These are phyloP conservation scores for Xylaria digitata DNA, from an alignment of 2,329 filamentous ascomycete genomes.

Conservation along the genomic window DNA sequence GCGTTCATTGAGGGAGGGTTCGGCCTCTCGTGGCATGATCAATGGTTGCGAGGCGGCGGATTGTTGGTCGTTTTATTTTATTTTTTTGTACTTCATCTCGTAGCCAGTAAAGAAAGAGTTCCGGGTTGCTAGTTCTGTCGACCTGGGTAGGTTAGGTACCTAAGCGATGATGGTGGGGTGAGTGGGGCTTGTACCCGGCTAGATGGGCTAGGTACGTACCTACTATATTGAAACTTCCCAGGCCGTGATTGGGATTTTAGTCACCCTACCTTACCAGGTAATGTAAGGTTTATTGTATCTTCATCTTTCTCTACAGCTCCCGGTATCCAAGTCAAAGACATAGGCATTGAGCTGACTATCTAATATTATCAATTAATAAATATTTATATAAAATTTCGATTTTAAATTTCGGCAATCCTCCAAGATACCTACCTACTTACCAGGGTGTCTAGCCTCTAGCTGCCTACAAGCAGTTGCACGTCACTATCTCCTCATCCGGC, in stretches of 20 bases:
- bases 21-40: constrained; percentile 90
- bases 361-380: too few species aligned
- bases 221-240: too few species aligned
- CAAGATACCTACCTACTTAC: too few species aligned
- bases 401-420: too few species aligned
- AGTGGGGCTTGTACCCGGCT: constrained; percentile 25
- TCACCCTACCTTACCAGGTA: too few species aligned
- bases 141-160: constrained; percentile 10
- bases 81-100: constrained; percentile 42
- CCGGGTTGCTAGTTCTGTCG: constrained; percentile 1
- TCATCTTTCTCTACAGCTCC: too few species aligned
- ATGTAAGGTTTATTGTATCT: too few species aligned
- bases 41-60: constrained; percentile 33
- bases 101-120: constrained; percentile 15
- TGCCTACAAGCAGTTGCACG: too few species aligned
- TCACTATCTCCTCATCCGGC: background rate
- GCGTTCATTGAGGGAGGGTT: constrained; percentile 89
- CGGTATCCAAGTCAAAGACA: too few species aligned
- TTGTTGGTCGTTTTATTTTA: constrained; percentile 32
- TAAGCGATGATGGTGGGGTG: constrained; percentile 43
- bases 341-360: too few species aligned
- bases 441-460: too few species aligned
- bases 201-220: background rate
- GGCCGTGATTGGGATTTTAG: constrained; percentile 32
- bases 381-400: too few species aligned